A percentile compares a stretch with the other conserved stretches of the same genome.
Evolutionary conservation across 2,329 filamentous ascomycete species (phyloP).

Genomic region (Nakataea oryzae): DNA sequence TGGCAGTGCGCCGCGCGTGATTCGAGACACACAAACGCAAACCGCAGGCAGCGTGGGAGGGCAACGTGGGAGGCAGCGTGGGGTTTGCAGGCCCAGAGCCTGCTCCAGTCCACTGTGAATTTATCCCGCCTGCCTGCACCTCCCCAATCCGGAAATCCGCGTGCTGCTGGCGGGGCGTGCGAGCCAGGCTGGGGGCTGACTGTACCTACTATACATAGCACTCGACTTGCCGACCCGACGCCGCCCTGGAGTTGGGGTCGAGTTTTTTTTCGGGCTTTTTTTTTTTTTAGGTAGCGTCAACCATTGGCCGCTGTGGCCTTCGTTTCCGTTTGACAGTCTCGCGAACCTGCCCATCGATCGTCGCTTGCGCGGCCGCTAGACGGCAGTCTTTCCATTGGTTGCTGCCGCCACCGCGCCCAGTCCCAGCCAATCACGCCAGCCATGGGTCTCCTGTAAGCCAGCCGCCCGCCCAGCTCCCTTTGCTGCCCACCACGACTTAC

Average conservation of each 20-base stretch:
- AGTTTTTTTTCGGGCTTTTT: background rate
- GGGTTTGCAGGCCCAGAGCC: background rate
- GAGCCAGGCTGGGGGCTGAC: background rate
- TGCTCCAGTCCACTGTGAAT: background rate
- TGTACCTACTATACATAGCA: background rate
- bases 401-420: too few relatives aligned
- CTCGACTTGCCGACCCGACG: background rate
- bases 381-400: too few relatives aligned
- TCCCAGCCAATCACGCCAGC: background rate
- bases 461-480: background rate
- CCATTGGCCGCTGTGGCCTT: background rate
- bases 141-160: background rate
- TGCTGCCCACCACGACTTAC: background rate
- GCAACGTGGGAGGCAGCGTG: background rate
- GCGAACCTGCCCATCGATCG: too few relatives aligned
- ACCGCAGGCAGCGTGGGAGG: too few relatives aligned
- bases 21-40: background rate
- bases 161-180: background rate
- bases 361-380: too few relatives aligned
- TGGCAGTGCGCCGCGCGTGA: background rate
- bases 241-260: background rate
- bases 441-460: slow-evolving; percentile 5
- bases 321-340: background rate
- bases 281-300: background rate
- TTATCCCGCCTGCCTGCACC: background rate